A percentile compares a stretch with the other conserved stretches of the same genome.
Evolutionary conservation across 2,329 filamentous ascomycete species (phyloP).

Genomic region (Macrophomina phaseolina): DNA sequence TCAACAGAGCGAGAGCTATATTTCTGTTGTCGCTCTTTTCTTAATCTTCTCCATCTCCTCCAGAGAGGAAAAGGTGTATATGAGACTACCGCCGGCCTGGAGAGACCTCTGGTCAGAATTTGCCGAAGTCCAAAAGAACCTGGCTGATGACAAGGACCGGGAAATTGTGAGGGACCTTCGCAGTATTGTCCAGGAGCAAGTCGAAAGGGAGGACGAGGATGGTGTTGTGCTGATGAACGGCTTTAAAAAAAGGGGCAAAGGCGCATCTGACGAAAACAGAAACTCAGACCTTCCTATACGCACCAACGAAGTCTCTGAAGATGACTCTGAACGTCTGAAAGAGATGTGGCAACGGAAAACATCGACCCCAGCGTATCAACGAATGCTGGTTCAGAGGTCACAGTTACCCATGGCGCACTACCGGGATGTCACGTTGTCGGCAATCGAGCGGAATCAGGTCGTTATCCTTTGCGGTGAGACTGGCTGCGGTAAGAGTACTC

Average conservation of each 20-base stretch:
- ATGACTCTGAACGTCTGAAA: constrained; percentile 49
- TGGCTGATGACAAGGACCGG: constrained; percentile 74
- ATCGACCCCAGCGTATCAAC: constrained; percentile 65
- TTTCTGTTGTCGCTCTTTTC: constrained; percentile 83
- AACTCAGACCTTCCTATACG: constrained; percentile 14
- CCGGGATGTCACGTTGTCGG: constrained; percentile 74
- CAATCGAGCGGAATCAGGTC: constrained; percentile 80
- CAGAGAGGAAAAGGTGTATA: constrained; percentile 84
- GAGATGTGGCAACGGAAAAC: constrained; percentile 60
- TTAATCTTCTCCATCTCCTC: constrained; percentile 76
- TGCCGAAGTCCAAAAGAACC: constrained; percentile 70
- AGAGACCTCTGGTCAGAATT: constrained; percentile 86
- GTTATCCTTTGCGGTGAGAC: constrained; percentile 97
- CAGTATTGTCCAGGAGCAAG: constrained; percentile 69
- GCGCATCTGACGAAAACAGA: constrained; percentile 31
- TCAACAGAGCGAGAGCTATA: constrained; percentile 84
- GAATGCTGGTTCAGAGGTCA: constrained; percentile 78
- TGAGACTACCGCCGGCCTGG: constrained; percentile 80
- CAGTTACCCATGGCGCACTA: constrained; percentile 91
- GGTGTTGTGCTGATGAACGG: constrained; percentile 74
- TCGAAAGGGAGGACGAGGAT: constrained; percentile 60
- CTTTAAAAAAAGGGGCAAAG: constrained; percentile 61
- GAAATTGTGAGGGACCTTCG: constrained; percentile 70
- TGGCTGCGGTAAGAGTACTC: constrained; percentile 95
- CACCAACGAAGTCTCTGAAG: constrained; percentile 30